Conservation (phyloP, 176 grass and related monocot genomes). For the barley (Hordeum vulgare) region DNA sequence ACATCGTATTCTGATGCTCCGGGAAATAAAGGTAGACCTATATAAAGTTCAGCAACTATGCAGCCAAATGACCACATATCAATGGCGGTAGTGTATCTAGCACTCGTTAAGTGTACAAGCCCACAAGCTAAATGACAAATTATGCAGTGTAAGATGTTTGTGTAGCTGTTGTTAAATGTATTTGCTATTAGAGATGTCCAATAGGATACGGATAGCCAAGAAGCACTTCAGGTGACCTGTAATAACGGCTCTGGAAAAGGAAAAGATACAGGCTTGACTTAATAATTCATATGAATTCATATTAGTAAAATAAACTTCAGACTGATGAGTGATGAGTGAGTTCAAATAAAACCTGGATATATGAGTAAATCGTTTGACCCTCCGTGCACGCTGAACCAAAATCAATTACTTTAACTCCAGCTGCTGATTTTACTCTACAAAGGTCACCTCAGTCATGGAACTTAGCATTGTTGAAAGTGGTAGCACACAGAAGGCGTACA, state of each 20-base stretch:
- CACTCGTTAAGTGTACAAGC: conserved; percentile 53
- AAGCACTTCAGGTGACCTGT: conserved; percentile 96
- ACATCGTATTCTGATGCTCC: conserved; percentile 96
- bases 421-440: conserved; percentile 75
- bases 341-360: conserved; percentile 79
- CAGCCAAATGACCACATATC: conserved; percentile 99
- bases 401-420: conserved; percentile 99
- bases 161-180: conserved; percentile 5
- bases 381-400: conserved; percentile 99
- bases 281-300: conserved; percentile 24
- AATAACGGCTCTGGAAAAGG: conserved; percentile 92
- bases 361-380: conserved; percentile 89
- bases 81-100: conserved; percentile 92
- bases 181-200: conserved; percentile 14
- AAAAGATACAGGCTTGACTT: conserved; percentile 36
- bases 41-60: conserved; percentile 87
- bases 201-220: conserved; percentile 99
- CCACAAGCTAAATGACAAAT: conserved; percentile 18
- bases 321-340: conserved; percentile 19
- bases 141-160: conserved; percentile 9
- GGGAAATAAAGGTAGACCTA: conserved; percentile 96
- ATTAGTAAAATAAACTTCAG: conserved; percentile 10
- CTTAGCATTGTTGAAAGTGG: conserved; percentile 20
- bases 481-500: conserved; percentile 1
- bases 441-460: conserved; percentile 29